Percentiles rank a stretch among this genome's conserved stretches.
Evolutionary conservation across 148 eudicot genomes (phyloP).

Genomic region (Vaccinium corymbosum): DNA sequence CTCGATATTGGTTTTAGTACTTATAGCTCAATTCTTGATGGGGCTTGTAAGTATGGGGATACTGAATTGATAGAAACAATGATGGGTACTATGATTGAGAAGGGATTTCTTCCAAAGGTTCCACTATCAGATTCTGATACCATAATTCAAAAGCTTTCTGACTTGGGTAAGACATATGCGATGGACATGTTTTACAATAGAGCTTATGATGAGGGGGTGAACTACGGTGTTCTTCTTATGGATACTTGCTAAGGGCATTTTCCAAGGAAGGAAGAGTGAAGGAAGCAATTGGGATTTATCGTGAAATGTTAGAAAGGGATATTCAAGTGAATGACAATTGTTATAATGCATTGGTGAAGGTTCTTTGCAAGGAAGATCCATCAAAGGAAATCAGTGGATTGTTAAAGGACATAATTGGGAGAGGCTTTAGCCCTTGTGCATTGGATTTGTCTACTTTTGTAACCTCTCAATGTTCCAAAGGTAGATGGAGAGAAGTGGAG

Average conservation of each 20-base stretch:
- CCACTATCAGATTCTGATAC: slow-evolving; percentile 39
- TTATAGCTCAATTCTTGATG: slow-evolving; percentile 70
- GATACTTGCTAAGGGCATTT: slow-evolving; percentile 53
- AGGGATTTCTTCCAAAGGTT: slow-evolving; percentile 35
- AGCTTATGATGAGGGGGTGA: slow-evolving; percentile 36
- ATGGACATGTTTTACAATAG: slow-evolving; percentile 50
- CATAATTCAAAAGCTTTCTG: slow-evolving; percentile 58
- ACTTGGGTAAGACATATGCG: slow-evolving; percentile 57
- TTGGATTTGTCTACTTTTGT: slow-evolving; percentile 42
- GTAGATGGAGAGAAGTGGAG: slow-evolving; percentile 57
- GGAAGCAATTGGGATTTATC: slow-evolving; percentile 53
- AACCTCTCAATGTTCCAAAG: slow-evolving; percentile 40
- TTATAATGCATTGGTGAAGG: slow-evolving; percentile 42
- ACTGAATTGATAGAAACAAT: slow-evolving; percentile 33
- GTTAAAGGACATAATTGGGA: slow-evolving; percentile 43
- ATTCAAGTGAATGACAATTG: slow-evolving; percentile 30
- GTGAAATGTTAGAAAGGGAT: slow-evolving; percentile 28
- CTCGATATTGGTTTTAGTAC: slow-evolving; percentile 55
- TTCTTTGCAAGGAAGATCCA: slow-evolving; percentile 52
- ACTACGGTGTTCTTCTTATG: slow-evolving; percentile 44
- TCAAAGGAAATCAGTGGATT: slow-evolving; percentile 39
- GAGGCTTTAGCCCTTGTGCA: slow-evolving; percentile 43
- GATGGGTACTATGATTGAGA: slow-evolving; percentile 45
- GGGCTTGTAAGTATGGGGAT: slow-evolving; percentile 59
- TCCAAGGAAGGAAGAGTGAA: slow-evolving; percentile 41